Conservation (phyloP, 1,284 basidiomycete genomes). For the Earliella scabrosa region DNA sequence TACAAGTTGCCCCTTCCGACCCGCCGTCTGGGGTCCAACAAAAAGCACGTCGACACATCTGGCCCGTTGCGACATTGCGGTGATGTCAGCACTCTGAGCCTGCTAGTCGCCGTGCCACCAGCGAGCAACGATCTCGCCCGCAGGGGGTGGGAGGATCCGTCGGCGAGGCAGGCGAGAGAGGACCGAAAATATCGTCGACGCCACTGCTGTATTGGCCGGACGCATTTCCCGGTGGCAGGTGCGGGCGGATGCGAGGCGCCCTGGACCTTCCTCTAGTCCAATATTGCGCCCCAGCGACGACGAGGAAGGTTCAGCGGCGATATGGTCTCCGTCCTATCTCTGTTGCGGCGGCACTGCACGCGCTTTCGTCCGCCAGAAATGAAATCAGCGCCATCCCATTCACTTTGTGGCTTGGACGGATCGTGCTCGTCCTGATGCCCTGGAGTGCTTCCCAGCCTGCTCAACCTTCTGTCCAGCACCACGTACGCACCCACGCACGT, state of each 20-base stretch:
- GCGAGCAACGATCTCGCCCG: background rate
- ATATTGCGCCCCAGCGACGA: conserved; percentile 10
- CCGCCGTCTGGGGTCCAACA: conserved; percentile 3
- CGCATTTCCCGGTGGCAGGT: conserved; percentile 9
- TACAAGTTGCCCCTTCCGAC: background rate
- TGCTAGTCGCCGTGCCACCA: conserved; percentile 5
- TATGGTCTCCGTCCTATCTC: background rate
- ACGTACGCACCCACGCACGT: too few relatives aligned
- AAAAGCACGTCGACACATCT: background rate
- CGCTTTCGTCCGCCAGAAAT: background rate
- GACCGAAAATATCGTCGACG: conserved; percentile 5
- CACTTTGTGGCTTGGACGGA: background rate
- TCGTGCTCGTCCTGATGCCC: too few relatives aligned
- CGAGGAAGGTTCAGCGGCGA: conserved; percentile 12
- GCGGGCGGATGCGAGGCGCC: too few relatives aligned
- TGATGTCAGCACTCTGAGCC: conserved; percentile 14
- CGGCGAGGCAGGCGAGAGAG: background rate
- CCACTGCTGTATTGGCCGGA: conserved; percentile 20
- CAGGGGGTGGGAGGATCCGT: conserved; percentile 12
- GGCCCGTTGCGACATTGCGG: background rate
- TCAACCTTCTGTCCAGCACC: too few relatives aligned
- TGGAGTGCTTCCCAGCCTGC: too few relatives aligned
- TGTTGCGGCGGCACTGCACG: background rate
- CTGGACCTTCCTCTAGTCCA: too few relatives aligned
- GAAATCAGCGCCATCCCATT: background rate